Evolutionary conservation across 2,329 filamentous ascomycete genomes (phyloP), one percentile per base, ranked within the genome.

Genomic region (Fusarium hainanense): DNA sequence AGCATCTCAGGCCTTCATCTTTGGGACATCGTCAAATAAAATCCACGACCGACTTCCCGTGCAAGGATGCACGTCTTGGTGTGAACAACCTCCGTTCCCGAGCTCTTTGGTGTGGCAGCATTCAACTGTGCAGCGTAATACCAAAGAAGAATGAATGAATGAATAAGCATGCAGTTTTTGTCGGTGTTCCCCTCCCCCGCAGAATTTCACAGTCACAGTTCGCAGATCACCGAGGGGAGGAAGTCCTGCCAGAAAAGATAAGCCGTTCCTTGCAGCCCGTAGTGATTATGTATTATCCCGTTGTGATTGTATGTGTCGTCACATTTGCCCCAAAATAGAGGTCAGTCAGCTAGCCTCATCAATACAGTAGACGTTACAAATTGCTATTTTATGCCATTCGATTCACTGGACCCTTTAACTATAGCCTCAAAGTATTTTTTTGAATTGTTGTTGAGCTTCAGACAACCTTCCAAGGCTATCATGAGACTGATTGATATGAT

Each of bases 201-300:
- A 70, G 58, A 68, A 70, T 54, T 54, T 44, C 43, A 52, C 37
- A 28, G 49, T 42, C 43, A 27, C 37, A 42, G 49, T 25, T 52
- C 32, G 18, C 23, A 20, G 34, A n/a, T 42, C 49, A 49, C 41
- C 42, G 55, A 54, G 44, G 47, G 54, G 16, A 46, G 62, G 40
- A n/a, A 59, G 44, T 58, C 27, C 51, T 65, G 37, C 42, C 49
- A 62, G 55, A 69, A 64, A 43, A 28, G 41, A 68, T 56, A 60
- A 71, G 57, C 64, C 54, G 68, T 70, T 62, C 68, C 68, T 71
- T 70, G 68, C 68, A 70, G 68, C n/a, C 49, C 49, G 48, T 62
- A 54, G 54, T 40, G 37, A 51, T 32, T 13, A 34, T 23, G 21
- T 46, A 51, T 51, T 51, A 42, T 55, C 44, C 70, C 70, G 55